These are phyloP conservation scores for Castanea mollissima DNA, from an alignment of 306 rosid genomes.

Conservation along the genomic window DNA sequence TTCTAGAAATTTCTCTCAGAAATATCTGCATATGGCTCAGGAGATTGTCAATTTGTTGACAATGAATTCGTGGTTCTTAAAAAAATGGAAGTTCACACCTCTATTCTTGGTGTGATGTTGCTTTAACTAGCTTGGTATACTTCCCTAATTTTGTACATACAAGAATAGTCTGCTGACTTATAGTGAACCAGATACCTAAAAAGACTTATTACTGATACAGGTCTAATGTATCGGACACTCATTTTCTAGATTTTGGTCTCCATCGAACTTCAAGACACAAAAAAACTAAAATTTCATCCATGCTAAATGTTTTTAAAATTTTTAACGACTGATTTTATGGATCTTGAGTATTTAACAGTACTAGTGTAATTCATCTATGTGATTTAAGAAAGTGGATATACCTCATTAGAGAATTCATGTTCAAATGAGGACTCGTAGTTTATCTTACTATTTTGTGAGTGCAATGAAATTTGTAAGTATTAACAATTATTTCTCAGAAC, in stretches of 20 bases:
- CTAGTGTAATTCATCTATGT: neutral
- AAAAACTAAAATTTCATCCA: neutral
- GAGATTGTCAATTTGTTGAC: neutral
- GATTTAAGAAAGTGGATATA: neutral
- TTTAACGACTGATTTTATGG: neutral
- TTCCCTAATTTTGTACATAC: neutral
- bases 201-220: neutral
- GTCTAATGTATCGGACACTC: neutral
- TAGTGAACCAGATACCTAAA: neutral
- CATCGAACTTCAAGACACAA: neutral
- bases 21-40: neutral
- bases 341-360: neutral
- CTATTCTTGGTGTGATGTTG: neutral
- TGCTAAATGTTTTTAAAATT: neutral
- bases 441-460: neutral
- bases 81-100: neutral
- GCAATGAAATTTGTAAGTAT: neutral
- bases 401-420: neutral
- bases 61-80: neutral
- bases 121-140: neutral
- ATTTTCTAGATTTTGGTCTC: conserved; percentile 4
- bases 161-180: neutral
- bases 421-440: neutral
- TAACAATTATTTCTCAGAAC: neutral
- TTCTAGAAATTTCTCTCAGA: neutral